A percentile compares a stretch with the other conserved stretches of the same genome.
These are phyloP conservation scores for Limonium bicolor DNA, from an alignment of 148 eudicot species.

Conservation along the genomic window DNA sequence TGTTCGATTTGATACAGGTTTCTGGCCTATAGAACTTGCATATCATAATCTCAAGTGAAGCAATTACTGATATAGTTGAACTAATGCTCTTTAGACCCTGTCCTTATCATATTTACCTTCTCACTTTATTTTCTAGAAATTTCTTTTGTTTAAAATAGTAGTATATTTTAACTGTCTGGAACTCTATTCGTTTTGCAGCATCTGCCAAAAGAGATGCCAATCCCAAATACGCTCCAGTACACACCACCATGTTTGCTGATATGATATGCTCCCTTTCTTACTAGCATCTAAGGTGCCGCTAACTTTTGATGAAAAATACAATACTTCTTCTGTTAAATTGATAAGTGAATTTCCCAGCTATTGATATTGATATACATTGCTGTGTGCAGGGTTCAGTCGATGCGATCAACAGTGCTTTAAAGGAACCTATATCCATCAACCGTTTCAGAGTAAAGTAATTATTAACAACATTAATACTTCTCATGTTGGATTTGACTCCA, in stretches of 20 bases:
- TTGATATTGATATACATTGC: too few species aligned
- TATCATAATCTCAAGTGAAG: too few species aligned
- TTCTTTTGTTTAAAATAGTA: too few species aligned
- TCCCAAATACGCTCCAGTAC: slow-evolving; percentile 54
- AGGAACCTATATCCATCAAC: slow-evolving; percentile 57
- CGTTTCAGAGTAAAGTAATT: slow-evolving; percentile 88
- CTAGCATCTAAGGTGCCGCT: slow-evolving; percentile 54
- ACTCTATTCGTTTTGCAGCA: too few species aligned
- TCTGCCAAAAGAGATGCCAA: slow-evolving; percentile 47
- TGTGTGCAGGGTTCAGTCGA: slow-evolving; percentile 50
- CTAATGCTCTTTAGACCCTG: too few species aligned
- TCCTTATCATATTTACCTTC: too few species aligned
- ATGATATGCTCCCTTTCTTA: slow-evolving; percentile 63
- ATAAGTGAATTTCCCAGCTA: too few species aligned
- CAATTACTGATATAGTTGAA: too few species aligned
- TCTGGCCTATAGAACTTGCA: too few species aligned
- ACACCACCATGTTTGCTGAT: slow-evolving; percentile 64
- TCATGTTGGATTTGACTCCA: background rate
- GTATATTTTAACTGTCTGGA: too few species aligned
- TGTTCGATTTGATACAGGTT: too few species aligned
- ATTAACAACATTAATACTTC: background rate
- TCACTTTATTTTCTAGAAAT: too few species aligned
- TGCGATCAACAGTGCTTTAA: slow-evolving; percentile 44
- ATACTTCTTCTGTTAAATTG: background rate
- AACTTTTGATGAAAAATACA: background rate